phyloP scores from a whole-genome alignment of 768 basidiomycete genomes.

The Coprinopsis marcescibilis region DNA sequence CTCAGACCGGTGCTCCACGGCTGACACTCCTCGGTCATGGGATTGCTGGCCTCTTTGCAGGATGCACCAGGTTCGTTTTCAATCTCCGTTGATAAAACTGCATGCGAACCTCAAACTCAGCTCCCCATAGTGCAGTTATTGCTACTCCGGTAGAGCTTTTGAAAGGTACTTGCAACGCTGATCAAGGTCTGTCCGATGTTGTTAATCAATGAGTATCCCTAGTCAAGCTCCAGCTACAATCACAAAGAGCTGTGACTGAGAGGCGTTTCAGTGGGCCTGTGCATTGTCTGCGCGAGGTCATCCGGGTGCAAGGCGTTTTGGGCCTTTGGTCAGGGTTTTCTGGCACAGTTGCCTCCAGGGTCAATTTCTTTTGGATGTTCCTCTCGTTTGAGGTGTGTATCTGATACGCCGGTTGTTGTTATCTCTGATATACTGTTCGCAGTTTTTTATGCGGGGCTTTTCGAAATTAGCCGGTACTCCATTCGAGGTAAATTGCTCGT shows the following conservation, averaged over 20 bases:
- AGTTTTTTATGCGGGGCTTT: constrained; percentile 60
- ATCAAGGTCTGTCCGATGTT: constrained; percentile 17
- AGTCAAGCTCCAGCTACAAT: constrained; percentile 69
- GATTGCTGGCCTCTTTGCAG: constrained; percentile 61
- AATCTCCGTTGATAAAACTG: not conserved
- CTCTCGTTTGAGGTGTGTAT: constrained; percentile 53
- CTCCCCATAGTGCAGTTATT: constrained; percentile 46
- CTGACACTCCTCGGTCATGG: constrained; percentile 63
- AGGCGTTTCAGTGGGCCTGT: constrained; percentile 61
- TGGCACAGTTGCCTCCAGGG: constrained; percentile 65
- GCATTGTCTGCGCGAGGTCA: constrained; percentile 60
- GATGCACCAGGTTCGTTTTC: constrained; percentile 51
- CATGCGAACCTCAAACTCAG: constrained; percentile 6
- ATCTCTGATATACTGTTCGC: not conserved
- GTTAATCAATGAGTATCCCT: constrained; percentile 32
- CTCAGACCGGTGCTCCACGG: constrained; percentile 38
- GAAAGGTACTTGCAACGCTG: constrained; percentile 42
- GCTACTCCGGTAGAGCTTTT: constrained; percentile 77
- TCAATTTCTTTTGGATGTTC: constrained; percentile 80
- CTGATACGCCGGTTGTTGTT: not conserved
- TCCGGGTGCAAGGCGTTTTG: constrained; percentile 50
- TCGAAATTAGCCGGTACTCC: constrained; percentile 49
- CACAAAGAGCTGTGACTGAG: constrained; percentile 42
- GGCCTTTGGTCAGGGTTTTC: constrained; percentile 77
- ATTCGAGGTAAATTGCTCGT: constrained; percentile 44